Base-by-base conservation (phyloP, 306 rosid genomes). In the Rubus idaeus region DNA sequence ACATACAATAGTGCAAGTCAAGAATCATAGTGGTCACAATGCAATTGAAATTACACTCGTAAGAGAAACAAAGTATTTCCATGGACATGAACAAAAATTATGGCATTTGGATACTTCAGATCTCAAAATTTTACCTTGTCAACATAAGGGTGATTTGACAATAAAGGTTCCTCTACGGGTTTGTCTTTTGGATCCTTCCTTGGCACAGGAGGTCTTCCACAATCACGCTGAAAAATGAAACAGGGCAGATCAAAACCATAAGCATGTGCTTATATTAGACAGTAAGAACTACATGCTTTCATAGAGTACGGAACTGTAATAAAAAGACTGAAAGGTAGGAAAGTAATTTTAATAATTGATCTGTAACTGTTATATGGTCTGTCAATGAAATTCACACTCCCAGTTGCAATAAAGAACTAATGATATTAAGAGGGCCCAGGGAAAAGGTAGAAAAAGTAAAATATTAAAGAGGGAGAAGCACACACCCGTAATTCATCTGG, bases 101-200 rank as follows among this genome's bases (percentile, higher is more conserved):
- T 1, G n/a, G 49, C 35, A 35, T 5, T 8, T 70, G 37, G 5
- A 56, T 18, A 58, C 78, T 41, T 45, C 71, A 74, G 70, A 66
- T 52, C 68, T 2, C 68, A 72, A 44, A 77, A 30, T 80, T 68
- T 57, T 73, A 90, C 99, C 97, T 89, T 90, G 8, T 92, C 96
- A 70, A 92, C 99, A 10, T 88, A 95, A 70, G 97, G 97, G 83
- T 95, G 99, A 78, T 95, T 85, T 74, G 99, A 95, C 89, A 92
- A 39, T 64, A 95, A 74, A 79, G 90, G 82, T 81, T 89, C 99
- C 80, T 95, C 97, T 74, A 71, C 97, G 51, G 97, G 99, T 55
- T 86, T 95, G 86, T 88, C 93, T 79, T 83, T 89, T 41, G 96
- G 97, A 76, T 90, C 93, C 86, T 88, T 95, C 79, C 96, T 89